Percentiles rank a stretch among this genome's conserved stretches.
Evolutionary conservation across 371 early-diverging fungal species (phyloP).

Genomic region (Nematocida sp.): DNA sequence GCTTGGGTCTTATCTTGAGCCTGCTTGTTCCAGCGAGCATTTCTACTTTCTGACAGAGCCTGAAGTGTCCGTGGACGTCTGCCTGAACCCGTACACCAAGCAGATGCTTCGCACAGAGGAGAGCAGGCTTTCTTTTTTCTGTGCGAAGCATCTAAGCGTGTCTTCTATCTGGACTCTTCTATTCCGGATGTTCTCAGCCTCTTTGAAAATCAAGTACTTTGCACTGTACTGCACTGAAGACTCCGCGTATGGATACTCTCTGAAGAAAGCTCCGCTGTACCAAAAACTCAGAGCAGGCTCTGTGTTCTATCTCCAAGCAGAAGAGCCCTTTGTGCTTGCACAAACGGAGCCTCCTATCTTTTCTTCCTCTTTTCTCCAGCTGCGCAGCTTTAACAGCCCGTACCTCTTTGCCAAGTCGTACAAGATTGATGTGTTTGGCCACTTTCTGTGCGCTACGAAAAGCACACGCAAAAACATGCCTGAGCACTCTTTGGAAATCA

Average conservation of each 20-base stretch:
- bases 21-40: neutral
- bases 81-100: slow-evolving; percentile 5
- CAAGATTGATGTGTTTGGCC: slow-evolving; percentile 12
- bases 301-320: slow-evolving; percentile 20
- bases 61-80: neutral
- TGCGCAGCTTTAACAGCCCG: slow-evolving; percentile 7
- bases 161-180: no score
- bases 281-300: neutral
- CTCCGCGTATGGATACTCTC: neutral
- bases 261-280: neutral
- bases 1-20: slow-evolving; percentile 10
- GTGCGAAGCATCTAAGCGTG: no score
- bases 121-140: neutral
- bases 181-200: no score
- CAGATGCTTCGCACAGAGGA: neutral
- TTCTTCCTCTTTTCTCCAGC: slow-evolving; percentile 14
- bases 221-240: neutral
- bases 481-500: slow-evolving; percentile 26
- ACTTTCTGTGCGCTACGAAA: slow-evolving; percentile 33
- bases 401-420: slow-evolving; percentile 13
- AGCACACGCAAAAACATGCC: neutral
- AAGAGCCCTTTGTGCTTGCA: slow-evolving; percentile 2
- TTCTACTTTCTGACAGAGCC: slow-evolving; percentile 19
- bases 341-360: neutral
- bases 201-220: no score